These are phyloP conservation scores for Fusarium sp. DNA, from an alignment of 2,329 filamentous ascomycete species.

Conservation along the genomic window DNA sequence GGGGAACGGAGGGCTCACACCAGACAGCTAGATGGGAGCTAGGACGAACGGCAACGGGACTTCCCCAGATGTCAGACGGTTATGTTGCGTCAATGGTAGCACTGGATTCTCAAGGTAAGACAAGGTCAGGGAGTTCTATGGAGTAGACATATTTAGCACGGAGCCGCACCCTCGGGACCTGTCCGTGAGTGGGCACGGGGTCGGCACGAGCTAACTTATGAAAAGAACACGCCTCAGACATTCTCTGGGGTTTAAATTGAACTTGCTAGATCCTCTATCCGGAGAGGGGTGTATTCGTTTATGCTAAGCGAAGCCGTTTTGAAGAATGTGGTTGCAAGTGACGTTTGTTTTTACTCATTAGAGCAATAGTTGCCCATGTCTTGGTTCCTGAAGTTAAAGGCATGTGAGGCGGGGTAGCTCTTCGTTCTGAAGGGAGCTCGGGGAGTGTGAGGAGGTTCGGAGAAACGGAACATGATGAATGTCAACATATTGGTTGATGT, in stretches of 20 bases:
- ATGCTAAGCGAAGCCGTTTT: neutral
- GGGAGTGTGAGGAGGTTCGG: slow-evolving; percentile 16
- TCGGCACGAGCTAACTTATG: neutral
- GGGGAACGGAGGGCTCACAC: slow-evolving; percentile 30
- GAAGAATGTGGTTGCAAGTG: neutral
- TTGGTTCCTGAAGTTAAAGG: neutral
- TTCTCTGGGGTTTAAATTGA: neutral
- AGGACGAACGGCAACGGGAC: slow-evolving; percentile 36
- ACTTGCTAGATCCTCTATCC: slow-evolving; percentile 6
- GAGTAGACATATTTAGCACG: slow-evolving; percentile 23
- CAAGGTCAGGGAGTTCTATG: slow-evolving; percentile 9
- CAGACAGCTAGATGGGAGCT: slow-evolving; percentile 23
- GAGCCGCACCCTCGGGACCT: slow-evolving; percentile 39
- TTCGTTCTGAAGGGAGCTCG: neutral
- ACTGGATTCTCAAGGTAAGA: neutral
- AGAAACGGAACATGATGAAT: slow-evolving; percentile 20
- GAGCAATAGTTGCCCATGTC: neutral
- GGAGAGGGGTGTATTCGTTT: slow-evolving; percentile 2
- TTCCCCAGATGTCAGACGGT: slow-evolving; percentile 24
- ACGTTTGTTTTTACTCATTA: slow-evolving; percentile 7
- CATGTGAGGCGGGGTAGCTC: slow-evolving; percentile 29
- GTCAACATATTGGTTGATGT: neutral
- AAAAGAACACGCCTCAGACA: slow-evolving; percentile 2
- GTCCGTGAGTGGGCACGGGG: slow-evolving; percentile 31
- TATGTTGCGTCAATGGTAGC: neutral